Evolutionary conservation across 1,139 yeast genomes (phyloP).

Genomic region (Taphrina wiesneri): DNA sequence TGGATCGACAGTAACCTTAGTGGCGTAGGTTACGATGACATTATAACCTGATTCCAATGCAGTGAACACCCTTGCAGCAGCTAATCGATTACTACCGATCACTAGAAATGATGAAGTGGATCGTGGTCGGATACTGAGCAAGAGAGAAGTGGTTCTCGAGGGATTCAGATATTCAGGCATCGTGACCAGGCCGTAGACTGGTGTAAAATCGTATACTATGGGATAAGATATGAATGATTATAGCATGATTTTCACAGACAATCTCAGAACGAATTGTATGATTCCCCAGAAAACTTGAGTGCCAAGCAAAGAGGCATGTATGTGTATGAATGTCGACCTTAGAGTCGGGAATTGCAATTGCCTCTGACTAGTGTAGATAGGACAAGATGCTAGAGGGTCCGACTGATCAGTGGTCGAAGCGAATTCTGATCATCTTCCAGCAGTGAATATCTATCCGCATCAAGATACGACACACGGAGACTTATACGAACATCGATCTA

Average conservation of each 20-base stretch:
- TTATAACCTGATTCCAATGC: slow-evolving; percentile 17
- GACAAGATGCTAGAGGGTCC: too few species aligned
- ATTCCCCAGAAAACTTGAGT: too few species aligned
- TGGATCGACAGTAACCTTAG: background rate
- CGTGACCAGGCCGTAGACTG: background rate
- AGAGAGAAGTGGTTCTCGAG: background rate
- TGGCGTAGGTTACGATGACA: slow-evolving; percentile 5
- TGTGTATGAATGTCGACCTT: too few species aligned
- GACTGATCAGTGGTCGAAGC: too few species aligned
- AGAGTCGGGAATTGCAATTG: too few species aligned
- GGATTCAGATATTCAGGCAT: slow-evolving; percentile 14
- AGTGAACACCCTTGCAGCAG: slow-evolving; percentile 15
- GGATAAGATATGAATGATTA: background rate
- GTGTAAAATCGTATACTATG: background rate
- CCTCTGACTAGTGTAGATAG: too few species aligned
- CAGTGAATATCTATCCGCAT: background rate
- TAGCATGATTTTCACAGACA: too few species aligned
- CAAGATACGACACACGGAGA: background rate
- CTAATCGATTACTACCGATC: slow-evolving; percentile 24
- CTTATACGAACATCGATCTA: background rate
- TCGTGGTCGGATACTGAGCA: slow-evolving; percentile 10
- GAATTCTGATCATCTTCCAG: too few species aligned
- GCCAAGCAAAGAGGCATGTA: too few species aligned
- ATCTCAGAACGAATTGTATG: too few species aligned
- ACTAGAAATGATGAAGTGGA: slow-evolving; percentile 13